Evolutionary conservation across 2,329 filamentous ascomycete genomes (phyloP).

Genomic region (Cordyceps cicadae): DNA sequence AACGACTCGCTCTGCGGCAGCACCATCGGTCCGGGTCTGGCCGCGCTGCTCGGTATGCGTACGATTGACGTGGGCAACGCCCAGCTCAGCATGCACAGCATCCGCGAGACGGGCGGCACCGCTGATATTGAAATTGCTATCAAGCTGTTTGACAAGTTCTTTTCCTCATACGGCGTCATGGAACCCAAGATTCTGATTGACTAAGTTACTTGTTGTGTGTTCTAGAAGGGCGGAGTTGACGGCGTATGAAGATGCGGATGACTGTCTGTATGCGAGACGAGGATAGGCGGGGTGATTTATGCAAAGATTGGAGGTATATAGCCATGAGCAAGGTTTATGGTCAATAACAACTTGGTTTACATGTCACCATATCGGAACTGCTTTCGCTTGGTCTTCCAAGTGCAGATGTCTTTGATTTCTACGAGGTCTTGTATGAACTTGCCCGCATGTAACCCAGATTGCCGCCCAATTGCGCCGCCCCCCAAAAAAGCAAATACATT

Average conservation of each 20-base stretch:
- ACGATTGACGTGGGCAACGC: conserved; percentile 91
- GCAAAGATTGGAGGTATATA: neutral
- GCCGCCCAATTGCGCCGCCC: neutral
- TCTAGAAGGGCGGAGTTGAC: too few relatives aligned
- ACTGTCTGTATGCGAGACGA: neutral
- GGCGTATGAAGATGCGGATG: too few relatives aligned
- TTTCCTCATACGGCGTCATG: conserved; percentile 72
- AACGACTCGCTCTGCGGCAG: conserved; percentile 93
- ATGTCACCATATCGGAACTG: neutral
- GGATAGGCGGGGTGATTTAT: neutral
- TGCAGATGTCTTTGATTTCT: neutral
- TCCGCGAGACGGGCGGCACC: conserved; percentile 83
- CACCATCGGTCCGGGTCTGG: conserved; percentile 96
- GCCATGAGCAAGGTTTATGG: neutral
- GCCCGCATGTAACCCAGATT: neutral
- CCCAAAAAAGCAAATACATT: neutral
- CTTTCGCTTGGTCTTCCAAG: neutral
- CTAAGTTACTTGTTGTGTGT: conserved; percentile 27
- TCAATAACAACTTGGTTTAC: neutral
- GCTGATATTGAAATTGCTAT: conserved; percentile 83
- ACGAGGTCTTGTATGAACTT: neutral
- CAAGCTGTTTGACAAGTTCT: conserved; percentile 80
- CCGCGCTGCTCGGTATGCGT: conserved; percentile 73
- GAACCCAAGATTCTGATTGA: conserved; percentile 80
- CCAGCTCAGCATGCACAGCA: conserved; percentile 94